Evolutionary conservation across 768 basidiomycete species (phyloP), one percentile per base, ranked within the genome.

Genomic region (Naganishia kalamii): DNA sequence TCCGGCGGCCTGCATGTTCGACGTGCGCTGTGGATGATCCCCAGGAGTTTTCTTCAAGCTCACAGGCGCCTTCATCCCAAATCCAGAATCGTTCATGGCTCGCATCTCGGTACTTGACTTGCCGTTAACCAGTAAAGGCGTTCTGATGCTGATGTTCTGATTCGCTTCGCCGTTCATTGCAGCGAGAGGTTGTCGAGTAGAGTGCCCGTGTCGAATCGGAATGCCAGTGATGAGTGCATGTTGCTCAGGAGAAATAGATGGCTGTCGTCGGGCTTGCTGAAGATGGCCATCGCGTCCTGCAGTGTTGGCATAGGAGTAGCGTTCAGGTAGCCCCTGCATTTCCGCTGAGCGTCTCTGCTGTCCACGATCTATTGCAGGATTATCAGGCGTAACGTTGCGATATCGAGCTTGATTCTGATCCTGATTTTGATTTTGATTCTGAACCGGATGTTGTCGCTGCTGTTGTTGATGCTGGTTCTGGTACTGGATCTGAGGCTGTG

Each of bases 71-170:
- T 57, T 57, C 35, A 57, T 57, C 21, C 54, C 54, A 41, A 57
- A 57, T 3, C 54, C 54, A 57, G 54, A 57, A 21, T 57, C 54
- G 19, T 57, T 57, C 7, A 57, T 10, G 2, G 54, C 54, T 40
- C 54, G 27, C 17, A 57, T 57, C 15, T 57, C 54, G 4, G 54
- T 27, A 33, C 40, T 33, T 3, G 54, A 57, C 40, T 57, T 57
- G n/a, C 17, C 30, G 27, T 21, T 37, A 27, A 15, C 27, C 54
- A 57, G 40, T 35, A 23, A 23, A 13, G 54, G 54, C 23, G 54
- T 57, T 57, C 35, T 57, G 7, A 37, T 15, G 17, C 12, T 37
- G 35, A 4, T 23, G 21, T 37, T 37, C 13, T 2, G 35, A 37
- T 57, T 37, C 37, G 35, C 25, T 33, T 57, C 40, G 21, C 7